A percentile compares a stretch with the other conserved stretches of the same genome.
These are phyloP conservation scores for Lodderomyces pseudojiufengensis DNA, from an alignment of 1,139 yeast species.

Conservation along the genomic window DNA sequence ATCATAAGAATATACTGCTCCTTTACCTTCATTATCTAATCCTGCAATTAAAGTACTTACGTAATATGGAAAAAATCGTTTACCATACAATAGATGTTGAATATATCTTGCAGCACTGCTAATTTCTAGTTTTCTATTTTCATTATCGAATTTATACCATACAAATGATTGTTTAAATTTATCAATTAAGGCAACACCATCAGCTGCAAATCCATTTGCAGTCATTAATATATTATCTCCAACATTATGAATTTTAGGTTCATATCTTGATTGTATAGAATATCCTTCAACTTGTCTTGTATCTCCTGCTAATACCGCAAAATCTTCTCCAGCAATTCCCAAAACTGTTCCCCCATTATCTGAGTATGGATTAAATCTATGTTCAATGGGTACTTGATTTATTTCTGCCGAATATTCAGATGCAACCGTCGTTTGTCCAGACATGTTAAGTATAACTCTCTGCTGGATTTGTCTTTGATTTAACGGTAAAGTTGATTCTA, in stretches of 20 bases:
- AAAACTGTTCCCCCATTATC: conserved; percentile 97
- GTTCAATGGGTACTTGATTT: conserved; percentile 72
- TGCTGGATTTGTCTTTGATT: too few relatives aligned
- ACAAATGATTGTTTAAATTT: conserved; percentile 73
- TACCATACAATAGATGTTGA: conserved; percentile 87
- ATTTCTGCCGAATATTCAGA: conserved; percentile 58
- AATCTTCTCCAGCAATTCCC: conserved; percentile 97
- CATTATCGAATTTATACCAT: conserved; percentile 92
- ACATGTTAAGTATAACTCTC: too few relatives aligned
- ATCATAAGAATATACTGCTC: conserved; percentile 93
- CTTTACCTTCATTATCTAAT: conserved; percentile 88
- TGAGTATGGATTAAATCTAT: conserved; percentile 90
- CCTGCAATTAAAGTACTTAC: conserved; percentile 95
- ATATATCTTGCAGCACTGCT: conserved; percentile 84
- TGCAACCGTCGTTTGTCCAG: conserved; percentile 42
- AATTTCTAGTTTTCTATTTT: conserved; percentile 62
- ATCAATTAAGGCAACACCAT: conserved; percentile 80
- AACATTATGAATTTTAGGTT: conserved; percentile 83
- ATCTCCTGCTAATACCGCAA: conserved; percentile 96
- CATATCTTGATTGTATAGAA: conserved; percentile 88
- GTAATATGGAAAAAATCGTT: conserved; percentile 94
- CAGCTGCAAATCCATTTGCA: conserved; percentile 97
- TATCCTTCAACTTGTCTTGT: conserved; percentile 95
- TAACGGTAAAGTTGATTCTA: too few relatives aligned
- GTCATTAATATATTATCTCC: conserved; percentile 87